Percentiles rank a stretch among this genome's conserved stretches.
Conservation (phyloP, 495 filamentous ascomycete species). For the Aeminium ludgeri region DNA sequence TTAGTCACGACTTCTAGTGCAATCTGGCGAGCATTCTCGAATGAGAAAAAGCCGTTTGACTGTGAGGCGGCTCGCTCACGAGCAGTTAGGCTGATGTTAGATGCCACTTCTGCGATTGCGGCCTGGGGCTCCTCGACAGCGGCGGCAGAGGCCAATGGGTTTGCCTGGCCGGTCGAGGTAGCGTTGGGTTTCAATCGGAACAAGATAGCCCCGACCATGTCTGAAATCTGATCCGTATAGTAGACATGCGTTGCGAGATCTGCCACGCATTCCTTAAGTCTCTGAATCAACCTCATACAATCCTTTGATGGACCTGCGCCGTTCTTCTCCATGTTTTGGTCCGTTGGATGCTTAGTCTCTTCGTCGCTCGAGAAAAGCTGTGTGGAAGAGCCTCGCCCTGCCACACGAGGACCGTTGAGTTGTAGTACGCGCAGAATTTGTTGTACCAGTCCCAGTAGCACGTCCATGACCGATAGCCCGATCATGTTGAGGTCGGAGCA, state of each 20-base stretch:
- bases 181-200: constrained; percentile 51
- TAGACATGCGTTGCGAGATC: constrained; percentile 84
- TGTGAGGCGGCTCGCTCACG: constrained; percentile 30
- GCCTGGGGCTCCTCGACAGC: constrained; percentile 26
- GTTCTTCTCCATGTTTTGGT: not conserved
- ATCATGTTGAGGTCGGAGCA: constrained; percentile 82
- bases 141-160: constrained; percentile 15
- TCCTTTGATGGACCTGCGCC: constrained; percentile 24
- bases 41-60: constrained; percentile 44
- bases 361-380: constrained; percentile 6
- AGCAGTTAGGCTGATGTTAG: constrained; percentile 24
- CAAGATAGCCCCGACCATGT: constrained; percentile 73
- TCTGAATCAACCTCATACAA: constrained; percentile 40
- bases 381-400: not conserved
- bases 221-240: constrained; percentile 81
- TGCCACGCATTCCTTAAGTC: constrained; percentile 61
- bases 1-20: constrained; percentile 68
- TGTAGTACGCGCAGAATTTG: constrained; percentile 62
- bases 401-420: constrained; percentile 28
- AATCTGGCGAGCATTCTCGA: constrained; percentile 52
- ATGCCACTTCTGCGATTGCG: constrained; percentile 24
- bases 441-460: constrained; percentile 62
- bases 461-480: constrained; percentile 83
- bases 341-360: constrained; percentile 17
- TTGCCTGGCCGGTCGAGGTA: constrained; percentile 20